Evolutionary conservation across 2,329 filamentous ascomycete species (phyloP).

Genomic region (Colletotrichum acutatum): DNA sequence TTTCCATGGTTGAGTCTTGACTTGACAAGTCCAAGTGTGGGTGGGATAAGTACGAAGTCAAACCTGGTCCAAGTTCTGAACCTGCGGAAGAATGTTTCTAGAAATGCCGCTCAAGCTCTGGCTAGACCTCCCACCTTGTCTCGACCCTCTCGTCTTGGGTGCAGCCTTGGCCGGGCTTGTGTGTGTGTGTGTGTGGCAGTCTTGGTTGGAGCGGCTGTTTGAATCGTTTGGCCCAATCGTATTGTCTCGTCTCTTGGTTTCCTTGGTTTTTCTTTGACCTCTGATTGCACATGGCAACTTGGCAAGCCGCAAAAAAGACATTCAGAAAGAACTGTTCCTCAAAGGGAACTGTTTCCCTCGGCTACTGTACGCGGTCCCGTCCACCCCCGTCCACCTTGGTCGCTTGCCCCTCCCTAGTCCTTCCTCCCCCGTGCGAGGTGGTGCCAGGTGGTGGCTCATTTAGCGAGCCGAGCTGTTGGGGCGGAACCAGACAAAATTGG

Average conservation of each 20-base stretch:
- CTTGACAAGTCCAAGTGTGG: not conserved
- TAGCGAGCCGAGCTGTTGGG: conserved; percentile 23
- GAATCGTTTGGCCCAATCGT: not conserved
- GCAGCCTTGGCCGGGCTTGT: not conserved
- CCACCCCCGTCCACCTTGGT: not conserved
- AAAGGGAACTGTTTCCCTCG: not conserved
- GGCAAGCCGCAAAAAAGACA: not conserved
- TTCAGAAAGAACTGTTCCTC: not conserved
- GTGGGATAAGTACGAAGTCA: not conserved
- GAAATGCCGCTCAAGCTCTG: conserved; percentile 7
- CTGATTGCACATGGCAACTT: not conserved
- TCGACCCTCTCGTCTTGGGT: not conserved
- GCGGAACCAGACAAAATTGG: conserved; percentile 15
- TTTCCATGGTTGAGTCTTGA: not conserved
- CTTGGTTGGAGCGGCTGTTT: not conserved
- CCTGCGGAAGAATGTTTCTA: conserved; percentile 26
- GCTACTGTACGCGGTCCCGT: not conserved
- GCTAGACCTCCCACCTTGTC: not conserved
- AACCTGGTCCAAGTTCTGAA: too few species aligned
- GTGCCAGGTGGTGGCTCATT: not conserved
- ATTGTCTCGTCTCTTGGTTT: not conserved
- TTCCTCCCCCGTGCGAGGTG: not conserved
- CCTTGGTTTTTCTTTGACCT: not conserved
- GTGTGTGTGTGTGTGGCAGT: not conserved
- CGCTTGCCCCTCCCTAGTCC: too few species aligned